Evolutionary conservation across 75 land plant species (phyloP).

Genomic region (Cunninghamia lanceolata): DNA sequence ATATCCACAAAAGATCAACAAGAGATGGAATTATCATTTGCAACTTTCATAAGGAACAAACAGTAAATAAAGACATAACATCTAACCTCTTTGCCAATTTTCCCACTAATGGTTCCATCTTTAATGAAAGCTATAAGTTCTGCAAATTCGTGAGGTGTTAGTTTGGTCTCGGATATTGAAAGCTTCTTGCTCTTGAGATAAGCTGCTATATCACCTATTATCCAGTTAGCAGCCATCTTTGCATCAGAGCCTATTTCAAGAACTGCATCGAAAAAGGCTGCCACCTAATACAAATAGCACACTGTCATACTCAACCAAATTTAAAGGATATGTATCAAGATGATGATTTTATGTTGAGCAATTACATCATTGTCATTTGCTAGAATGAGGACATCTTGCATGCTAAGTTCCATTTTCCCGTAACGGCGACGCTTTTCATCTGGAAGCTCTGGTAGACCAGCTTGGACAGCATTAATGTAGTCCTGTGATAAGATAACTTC

Average conservation of each 20-base stretch:
- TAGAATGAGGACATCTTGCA: slow-evolving; percentile 91
- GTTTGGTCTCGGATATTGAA: slow-evolving; percentile 67
- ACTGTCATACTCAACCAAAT: neutral
- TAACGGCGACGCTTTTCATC: slow-evolving; percentile 84
- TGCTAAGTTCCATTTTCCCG: slow-evolving; percentile 80
- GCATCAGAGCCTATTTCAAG: slow-evolving; percentile 71
- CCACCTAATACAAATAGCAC: slow-evolving; percentile 52
- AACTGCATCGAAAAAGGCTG: slow-evolving; percentile 75
- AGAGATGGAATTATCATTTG: neutral
- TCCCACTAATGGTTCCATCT: slow-evolving; percentile 90
- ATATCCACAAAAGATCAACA: neutral
- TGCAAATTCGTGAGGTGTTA: slow-evolving; percentile 65
- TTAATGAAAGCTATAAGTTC: slow-evolving; percentile 84
- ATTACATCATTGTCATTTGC: slow-evolving; percentile 82
- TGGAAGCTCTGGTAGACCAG: slow-evolving; percentile 85
- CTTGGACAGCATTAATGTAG: slow-evolving; percentile 47
- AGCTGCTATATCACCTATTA: slow-evolving; percentile 95
- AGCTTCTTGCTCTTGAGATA: slow-evolving; percentile 75
- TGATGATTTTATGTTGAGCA: neutral
- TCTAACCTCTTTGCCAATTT: slow-evolving; percentile 91
- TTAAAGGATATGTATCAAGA: neutral
- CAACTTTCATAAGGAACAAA: neutral
- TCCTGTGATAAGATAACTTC: slow-evolving; percentile 65
- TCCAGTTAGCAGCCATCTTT: slow-evolving; percentile 91
- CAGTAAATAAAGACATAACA: slow-evolving; percentile 4